These are phyloP conservation scores for Collybia sordida DNA, from an alignment of 768 basidiomycete genomes.

Conservation along the genomic window DNA sequence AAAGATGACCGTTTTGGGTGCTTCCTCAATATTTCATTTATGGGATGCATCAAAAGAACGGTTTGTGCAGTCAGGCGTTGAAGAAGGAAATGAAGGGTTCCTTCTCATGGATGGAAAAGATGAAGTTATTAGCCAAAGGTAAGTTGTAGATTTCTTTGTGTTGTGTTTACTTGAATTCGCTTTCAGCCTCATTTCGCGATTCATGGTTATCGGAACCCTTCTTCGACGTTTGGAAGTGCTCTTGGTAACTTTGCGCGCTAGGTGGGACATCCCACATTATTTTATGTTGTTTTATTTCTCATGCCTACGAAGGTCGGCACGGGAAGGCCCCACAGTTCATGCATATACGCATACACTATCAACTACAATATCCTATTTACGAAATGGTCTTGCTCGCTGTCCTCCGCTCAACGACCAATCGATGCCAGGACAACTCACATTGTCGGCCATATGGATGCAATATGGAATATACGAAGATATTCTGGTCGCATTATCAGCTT, in stretches of 20 bases:
- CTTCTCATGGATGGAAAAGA: conserved; percentile 59
- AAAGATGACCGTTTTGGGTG: conserved; percentile 58
- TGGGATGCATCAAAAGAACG: conserved; percentile 60
- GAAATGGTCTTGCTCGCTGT: conserved; percentile 40
- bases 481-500: conserved; percentile 48
- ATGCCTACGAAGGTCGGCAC: conserved; percentile 34
- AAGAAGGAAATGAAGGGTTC: conserved; percentile 29
- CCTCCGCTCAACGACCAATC: conserved; percentile 31
- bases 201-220: conserved; percentile 66
- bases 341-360: conserved; percentile 69
- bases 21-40: conserved; percentile 61
- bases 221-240: conserved; percentile 66
- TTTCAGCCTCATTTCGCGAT: conserved; percentile 56
- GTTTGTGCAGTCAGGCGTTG: conserved; percentile 49
- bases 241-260: conserved; percentile 41
- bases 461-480: conserved; percentile 51
- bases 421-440: conserved; percentile 17
- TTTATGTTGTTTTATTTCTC: not conserved
- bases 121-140: conserved; percentile 60
- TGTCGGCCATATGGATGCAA: conserved; percentile 47
- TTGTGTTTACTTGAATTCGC: not conserved
- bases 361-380: conserved; percentile 49
- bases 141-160: conserved; percentile 1
- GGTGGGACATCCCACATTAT: too few species aligned
- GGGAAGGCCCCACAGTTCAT: conserved; percentile 55